Evolutionary conservation across 2,329 filamentous ascomycete genomes (phyloP), one percentile per base, ranked within the genome.

Genomic region (Cladosporium phlei): DNA sequence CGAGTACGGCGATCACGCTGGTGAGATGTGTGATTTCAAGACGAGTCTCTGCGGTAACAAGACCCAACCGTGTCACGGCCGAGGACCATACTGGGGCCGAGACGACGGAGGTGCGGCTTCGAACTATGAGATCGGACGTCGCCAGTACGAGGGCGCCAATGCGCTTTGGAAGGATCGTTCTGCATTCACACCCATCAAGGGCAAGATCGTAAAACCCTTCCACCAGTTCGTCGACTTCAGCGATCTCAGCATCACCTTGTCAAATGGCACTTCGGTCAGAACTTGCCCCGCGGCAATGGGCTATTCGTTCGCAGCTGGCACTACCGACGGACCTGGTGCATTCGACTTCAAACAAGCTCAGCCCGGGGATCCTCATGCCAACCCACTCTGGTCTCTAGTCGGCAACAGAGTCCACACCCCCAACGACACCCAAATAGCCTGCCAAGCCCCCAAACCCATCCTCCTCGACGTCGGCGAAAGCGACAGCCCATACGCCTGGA

Each of bases 281-380:
- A 95, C 90, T 0, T 97, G 91, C 57, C 84, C 89, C 3, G 90
- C 90, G 0, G 88, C 89, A 0, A 71, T 97, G 50, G 91, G 91
- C 5, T 95, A 93, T 63, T 90, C 86, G 0, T 97, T 97, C 62
- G 91, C 91, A 0, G 91, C 87, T 1, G 91, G 91, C 9, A 97
- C 91, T 0, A 87, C 88, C 0, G 91, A 97, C 63, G 88, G 91
- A 5, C 90, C 91, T 0, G 91, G 91, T 1, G 82, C 82, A 0
- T 95, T 95, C 59, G 91, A 97, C 66, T 96, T 97, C 63, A 93
- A 87, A 1, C 91, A 97, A 62, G 90, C 89, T 54, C 79, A 86
- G 54, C 83, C 83, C 0, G 83, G 82, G 24, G 73, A 79, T n/a
- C 83, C 88, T 0, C 77, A 83, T 30, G 78, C 77, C 17, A 90